Base-by-base conservation (phyloP, 768 basidiomycete species). In the Amanita brunnescens region DNA sequence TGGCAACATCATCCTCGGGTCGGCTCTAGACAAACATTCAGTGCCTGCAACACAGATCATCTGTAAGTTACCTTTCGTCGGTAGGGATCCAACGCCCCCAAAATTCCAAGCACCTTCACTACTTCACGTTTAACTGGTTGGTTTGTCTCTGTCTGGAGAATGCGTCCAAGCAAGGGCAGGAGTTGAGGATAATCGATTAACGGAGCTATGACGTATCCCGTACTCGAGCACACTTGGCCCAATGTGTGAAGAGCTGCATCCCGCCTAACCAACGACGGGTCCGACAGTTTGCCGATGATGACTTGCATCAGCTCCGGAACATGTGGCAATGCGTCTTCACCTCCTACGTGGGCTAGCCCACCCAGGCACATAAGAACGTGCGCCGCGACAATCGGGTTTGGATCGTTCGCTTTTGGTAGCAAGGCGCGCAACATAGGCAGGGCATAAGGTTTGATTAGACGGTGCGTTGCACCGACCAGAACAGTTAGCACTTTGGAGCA, bases 71-170 rank as follows among this genome's bases (percentile, higher is more conserved):
- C 93, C 80, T 95, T 93, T 57, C 94, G 83, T 60, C 86, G 78
- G 66, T 96, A 99, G 0, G 96, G 96, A 65, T 99, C 96, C 26
- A 98, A 68, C 5, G 96, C 96, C 43, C 96, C 96, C 14, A 99
- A 76, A 46, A 97, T 91, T 55, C 96, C 96, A 54, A 99, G 77
- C 3, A 96, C 94, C 63, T 94, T 89, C 49, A 98, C 86, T 13
- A 95, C 86, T 57, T 98, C 95, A 26, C 95, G 76, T 40, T 90
- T 74, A 9, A 92, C 84, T 10, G 72, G 68, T 59, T 76, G 77
- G 9, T 73, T 82, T 5, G 75, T 74, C 59, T 99, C 96, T 21
- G 88, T 86, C 63, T 86, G 79, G 54, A 98, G 67, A 59, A 98
- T 87, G 54, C 87, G 76, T 54, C 88, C 87, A 20, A 98, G 71